Evolutionary conservation across 495 filamentous ascomycete genomes (phyloP).

Genomic region (Daldinia vernicosa): DNA sequence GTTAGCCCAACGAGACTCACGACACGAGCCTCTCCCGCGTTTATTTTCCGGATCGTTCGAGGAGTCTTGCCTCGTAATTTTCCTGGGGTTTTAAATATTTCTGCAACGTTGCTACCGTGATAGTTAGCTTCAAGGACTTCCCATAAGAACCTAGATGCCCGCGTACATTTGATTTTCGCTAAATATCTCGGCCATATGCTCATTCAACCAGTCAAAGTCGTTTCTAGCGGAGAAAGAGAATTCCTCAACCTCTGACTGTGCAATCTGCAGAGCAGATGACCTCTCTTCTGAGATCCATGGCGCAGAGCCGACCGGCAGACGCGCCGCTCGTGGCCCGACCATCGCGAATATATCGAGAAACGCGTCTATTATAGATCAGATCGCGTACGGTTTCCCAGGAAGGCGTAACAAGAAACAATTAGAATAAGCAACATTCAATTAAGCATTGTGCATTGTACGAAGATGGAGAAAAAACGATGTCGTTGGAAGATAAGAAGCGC

Average conservation of each 20-base stretch:
- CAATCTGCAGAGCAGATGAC: constrained; percentile 58
- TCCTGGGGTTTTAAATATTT: constrained; percentile 95
- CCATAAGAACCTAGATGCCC: not conserved
- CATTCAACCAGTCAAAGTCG: constrained; percentile 95
- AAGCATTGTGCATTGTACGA: constrained; percentile 42
- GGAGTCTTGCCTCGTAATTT: constrained; percentile 95
- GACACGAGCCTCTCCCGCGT: constrained; percentile 69
- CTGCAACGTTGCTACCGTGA: constrained; percentile 75
- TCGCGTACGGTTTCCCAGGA: constrained; percentile 31
- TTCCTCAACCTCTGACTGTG: constrained; percentile 78
- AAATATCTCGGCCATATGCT: constrained; percentile 96
- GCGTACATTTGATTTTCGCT: constrained; percentile 82
- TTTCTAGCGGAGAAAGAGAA: constrained; percentile 88
- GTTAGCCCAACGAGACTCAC: constrained; percentile 59
- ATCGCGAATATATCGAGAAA: constrained; percentile 48
- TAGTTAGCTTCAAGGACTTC: constrained; percentile 48
- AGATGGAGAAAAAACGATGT: not conserved
- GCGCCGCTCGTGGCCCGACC: constrained; percentile 60
- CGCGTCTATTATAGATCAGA: constrained; percentile 36
- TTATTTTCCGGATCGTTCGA: constrained; percentile 76
- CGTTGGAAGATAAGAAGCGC: constrained; percentile 4
- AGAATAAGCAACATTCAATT: constrained; percentile 25
- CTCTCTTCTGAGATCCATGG: constrained; percentile 65
- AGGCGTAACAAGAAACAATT: constrained; percentile 6
- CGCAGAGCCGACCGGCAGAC: constrained; percentile 64